These are phyloP conservation scores for Fusarium hainanense DNA, from an alignment of 2,329 filamentous ascomycete genomes.

Conservation along the genomic window DNA sequence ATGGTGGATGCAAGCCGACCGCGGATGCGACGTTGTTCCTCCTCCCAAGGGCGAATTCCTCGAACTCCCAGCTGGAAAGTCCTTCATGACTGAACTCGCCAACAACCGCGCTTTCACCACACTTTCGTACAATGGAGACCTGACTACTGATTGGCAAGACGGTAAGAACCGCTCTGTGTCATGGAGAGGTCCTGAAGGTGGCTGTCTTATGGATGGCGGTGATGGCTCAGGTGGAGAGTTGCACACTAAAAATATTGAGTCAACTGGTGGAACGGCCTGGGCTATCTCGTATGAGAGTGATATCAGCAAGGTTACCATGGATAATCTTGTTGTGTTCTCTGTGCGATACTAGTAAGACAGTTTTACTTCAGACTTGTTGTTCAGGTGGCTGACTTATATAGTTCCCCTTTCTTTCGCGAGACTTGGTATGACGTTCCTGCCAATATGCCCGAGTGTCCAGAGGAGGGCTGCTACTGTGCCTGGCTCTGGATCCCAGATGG, in stretches of 20 bases:
- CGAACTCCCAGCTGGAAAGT: conserved; percentile 59
- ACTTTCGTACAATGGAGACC: conserved; percentile 55
- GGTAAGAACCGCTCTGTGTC: conserved; percentile 58
- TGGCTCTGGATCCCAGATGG: conserved; percentile 49
- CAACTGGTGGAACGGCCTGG: conserved; percentile 59
- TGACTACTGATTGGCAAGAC: conserved; percentile 59
- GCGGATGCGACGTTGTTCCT: conserved; percentile 57
- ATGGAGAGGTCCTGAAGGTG: conserved; percentile 54
- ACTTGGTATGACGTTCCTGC: conserved; percentile 47
- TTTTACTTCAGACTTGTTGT: not conserved
- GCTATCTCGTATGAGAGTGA: conserved; percentile 63
- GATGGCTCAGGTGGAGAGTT: conserved; percentile 58
- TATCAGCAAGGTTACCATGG: conserved; percentile 59
- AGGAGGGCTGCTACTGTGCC: conserved; percentile 47
- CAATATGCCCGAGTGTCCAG: conserved; percentile 45
- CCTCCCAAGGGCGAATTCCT: conserved; percentile 50
- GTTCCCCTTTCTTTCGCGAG: conserved; percentile 47
- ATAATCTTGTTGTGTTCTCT: conserved; percentile 64
- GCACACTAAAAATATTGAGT: conserved; percentile 58
- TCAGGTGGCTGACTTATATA: conserved; percentile 1
- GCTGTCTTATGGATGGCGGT: conserved; percentile 44
- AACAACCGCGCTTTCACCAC: conserved; percentile 62
- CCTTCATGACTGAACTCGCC: conserved; percentile 61
- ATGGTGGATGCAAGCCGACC: conserved; percentile 65
- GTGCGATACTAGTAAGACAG: conserved; percentile 55